These are phyloP conservation scores for Gossypium raimondii DNA, from an alignment of 345 rosid species.

Conservation along the genomic window DNA sequence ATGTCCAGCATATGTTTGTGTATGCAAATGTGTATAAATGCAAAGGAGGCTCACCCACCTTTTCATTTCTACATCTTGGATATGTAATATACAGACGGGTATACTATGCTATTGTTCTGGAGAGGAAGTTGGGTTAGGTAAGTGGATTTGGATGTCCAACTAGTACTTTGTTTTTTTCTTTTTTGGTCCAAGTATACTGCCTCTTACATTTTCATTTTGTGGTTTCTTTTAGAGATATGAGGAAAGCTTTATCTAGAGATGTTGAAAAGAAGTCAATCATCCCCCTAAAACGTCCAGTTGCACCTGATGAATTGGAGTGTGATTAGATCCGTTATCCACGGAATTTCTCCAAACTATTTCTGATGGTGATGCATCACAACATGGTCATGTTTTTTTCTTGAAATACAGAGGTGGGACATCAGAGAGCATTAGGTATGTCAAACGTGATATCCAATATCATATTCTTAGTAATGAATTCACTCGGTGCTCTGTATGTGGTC, in stretches of 20 bases:
- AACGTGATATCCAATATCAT: not conserved
- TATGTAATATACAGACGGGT: conserved; percentile 85
- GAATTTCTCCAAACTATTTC: not conserved
- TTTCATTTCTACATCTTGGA: conserved; percentile 52
- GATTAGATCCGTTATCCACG: conserved; percentile 39
- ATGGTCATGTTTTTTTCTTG: not conserved
- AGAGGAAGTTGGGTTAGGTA: conserved; percentile 90
- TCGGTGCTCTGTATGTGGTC: not conserved
- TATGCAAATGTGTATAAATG: not conserved
- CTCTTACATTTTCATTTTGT: not conserved
- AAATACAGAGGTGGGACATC: not conserved
- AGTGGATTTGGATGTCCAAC: conserved; percentile 21
- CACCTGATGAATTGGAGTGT: conserved; percentile 87
- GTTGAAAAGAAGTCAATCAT: conserved; percentile 78
- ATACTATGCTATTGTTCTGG: conserved; percentile 79
- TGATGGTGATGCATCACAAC: conserved; percentile 1
- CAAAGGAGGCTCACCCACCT: not conserved
- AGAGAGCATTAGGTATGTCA: not conserved
- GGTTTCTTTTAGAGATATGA: conserved; percentile 59
- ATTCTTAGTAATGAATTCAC: not conserved
- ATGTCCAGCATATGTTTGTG: not conserved
- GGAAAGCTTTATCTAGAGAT: conserved; percentile 87
- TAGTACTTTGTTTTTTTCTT: not conserved
- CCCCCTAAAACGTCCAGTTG: conserved; percentile 81
- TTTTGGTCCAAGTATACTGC: not conserved